A percentile compares a stretch with the other conserved stretches of the same genome.
These are phyloP conservation scores for Claviceps sp. DNA, from an alignment of 2,329 filamentous ascomycete species.

Conservation along the genomic window DNA sequence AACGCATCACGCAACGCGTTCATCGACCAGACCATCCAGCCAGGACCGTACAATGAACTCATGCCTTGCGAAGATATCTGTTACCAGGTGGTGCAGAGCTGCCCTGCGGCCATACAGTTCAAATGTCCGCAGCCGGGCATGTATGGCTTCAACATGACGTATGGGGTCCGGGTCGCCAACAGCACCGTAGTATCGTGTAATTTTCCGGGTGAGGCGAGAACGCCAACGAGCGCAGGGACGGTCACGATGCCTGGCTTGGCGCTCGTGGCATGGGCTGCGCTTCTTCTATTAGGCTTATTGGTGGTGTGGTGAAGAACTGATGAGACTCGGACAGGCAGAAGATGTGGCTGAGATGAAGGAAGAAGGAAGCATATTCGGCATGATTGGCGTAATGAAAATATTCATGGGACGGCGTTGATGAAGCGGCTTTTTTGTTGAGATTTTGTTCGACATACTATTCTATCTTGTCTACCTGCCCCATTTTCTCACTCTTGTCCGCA, in stretches of 20 bases:
- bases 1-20: slow-evolving; percentile 50
- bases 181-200: slow-evolving; percentile 21
- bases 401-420: neutral
- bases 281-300: neutral
- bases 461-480: no score
- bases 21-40: slow-evolving; percentile 59
- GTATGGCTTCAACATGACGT: slow-evolving; percentile 22
- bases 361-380: neutral
- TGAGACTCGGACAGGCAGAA: neutral
- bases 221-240: slow-evolving; percentile 12
- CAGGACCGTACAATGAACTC: slow-evolving; percentile 89
- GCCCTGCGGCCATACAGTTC: slow-evolving; percentile 65
- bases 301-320: neutral
- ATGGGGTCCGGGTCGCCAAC: slow-evolving; percentile 16
- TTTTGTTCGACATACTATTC: neutral
- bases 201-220: slow-evolving; percentile 23
- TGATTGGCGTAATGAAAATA: neutral
- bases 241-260: slow-evolving; percentile 7
- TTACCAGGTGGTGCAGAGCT: slow-evolving; percentile 72
- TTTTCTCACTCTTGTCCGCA: neutral
- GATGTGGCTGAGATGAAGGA: neutral
- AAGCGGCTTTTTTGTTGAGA: neutral
- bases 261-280: neutral
- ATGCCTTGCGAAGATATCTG: slow-evolving; percentile 81
- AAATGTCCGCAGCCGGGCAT: slow-evolving; percentile 46